These are phyloP conservation scores for Blastobotrys buckinghamii DNA, from an alignment of 1,139 yeast genomes.

Conservation along the genomic window DNA sequence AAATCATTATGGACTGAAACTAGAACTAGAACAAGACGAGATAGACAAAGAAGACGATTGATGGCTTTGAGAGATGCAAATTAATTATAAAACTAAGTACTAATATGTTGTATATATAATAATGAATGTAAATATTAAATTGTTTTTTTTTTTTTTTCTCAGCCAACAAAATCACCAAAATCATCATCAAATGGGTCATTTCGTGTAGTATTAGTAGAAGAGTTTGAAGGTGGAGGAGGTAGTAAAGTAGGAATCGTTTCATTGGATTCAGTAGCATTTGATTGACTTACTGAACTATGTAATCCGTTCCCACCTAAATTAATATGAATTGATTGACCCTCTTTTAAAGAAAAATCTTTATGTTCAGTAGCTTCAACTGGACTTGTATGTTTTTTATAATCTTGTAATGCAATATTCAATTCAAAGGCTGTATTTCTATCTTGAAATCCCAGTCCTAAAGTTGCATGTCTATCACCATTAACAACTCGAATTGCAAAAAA, in stretches of 20 bases:
- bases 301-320: slow-evolving; percentile 16
- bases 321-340: slow-evolving; percentile 28
- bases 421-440: slow-evolving; percentile 36
- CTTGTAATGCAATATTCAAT: slow-evolving; percentile 38
- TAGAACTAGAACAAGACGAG: slow-evolving; percentile 44
- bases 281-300: neutral
- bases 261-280: slow-evolving; percentile 7
- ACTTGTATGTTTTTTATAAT: slow-evolving; percentile 29
- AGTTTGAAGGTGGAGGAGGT: slow-evolving; percentile 21
- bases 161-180: slow-evolving; percentile 38
- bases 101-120: neutral
- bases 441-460: slow-evolving; percentile 39
- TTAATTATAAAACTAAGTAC: neutral
- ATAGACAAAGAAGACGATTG: slow-evolving; percentile 51
- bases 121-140: slow-evolving; percentile 5
- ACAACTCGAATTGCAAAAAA: slow-evolving; percentile 32
- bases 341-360: slow-evolving; percentile 27
- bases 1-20: slow-evolving; percentile 46
- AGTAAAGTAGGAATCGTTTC: slow-evolving; percentile 16
- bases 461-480: slow-evolving; percentile 31
- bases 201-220: slow-evolving; percentile 4
- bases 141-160: no score
- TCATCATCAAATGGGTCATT: slow-evolving; percentile 34
- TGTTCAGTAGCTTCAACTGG: slow-evolving; percentile 4
- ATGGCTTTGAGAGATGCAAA: slow-evolving; percentile 60